A percentile compares a stretch with the other conserved stretches of the same genome.
Conservation (phyloP, 1,139 yeast species). For the Blastobotrys persicus region DNA sequence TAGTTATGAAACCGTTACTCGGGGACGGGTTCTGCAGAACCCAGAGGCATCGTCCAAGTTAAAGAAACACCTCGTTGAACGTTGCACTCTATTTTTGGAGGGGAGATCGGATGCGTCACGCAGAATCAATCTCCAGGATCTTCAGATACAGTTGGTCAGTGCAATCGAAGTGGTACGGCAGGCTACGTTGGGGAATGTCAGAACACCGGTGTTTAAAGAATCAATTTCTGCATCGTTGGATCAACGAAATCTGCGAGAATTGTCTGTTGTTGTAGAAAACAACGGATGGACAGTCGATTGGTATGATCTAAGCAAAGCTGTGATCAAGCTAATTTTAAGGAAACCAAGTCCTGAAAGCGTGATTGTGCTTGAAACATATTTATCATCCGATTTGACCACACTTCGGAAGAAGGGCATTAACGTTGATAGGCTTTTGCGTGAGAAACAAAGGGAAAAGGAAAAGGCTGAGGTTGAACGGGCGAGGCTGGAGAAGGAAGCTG, state of each 20-base stretch:
- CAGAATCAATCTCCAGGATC: conserved; percentile 20
- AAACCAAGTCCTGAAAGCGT: conserved; percentile 41
- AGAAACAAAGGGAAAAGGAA: conserved; percentile 27
- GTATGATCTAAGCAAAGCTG: conserved; percentile 40
- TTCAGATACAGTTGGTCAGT: conserved; percentile 31
- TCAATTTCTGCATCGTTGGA: conserved; percentile 28
- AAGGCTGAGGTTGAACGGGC: conserved; percentile 15
- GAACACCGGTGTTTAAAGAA: conserved; percentile 18
- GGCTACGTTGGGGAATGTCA: conserved; percentile 24
- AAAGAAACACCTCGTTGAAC: conserved; percentile 26
- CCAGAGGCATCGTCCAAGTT: conserved; percentile 15
- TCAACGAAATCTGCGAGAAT: conserved; percentile 12
- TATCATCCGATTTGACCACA: conserved; percentile 33
- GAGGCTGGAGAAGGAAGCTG: conserved; percentile 15
- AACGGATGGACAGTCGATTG: conserved; percentile 32
- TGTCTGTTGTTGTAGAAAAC: conserved; percentile 23
- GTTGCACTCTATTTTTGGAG: conserved; percentile 37
- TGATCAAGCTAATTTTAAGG: conserved; percentile 32
- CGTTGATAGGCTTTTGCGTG: conserved; percentile 35
- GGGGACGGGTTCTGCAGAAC: conserved; percentile 24
- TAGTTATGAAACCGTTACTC: conserved; percentile 25
- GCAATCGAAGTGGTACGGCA: conserved; percentile 30
- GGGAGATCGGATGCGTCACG: conserved; percentile 24
- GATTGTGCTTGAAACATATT: conserved; percentile 39
- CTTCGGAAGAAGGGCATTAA: conserved; percentile 42